A percentile compares a stretch with the other conserved stretches of the same genome.
Evolutionary conservation across 768 basidiomycete genomes (phyloP).

Genomic region (Pleurotus djamor): DNA sequence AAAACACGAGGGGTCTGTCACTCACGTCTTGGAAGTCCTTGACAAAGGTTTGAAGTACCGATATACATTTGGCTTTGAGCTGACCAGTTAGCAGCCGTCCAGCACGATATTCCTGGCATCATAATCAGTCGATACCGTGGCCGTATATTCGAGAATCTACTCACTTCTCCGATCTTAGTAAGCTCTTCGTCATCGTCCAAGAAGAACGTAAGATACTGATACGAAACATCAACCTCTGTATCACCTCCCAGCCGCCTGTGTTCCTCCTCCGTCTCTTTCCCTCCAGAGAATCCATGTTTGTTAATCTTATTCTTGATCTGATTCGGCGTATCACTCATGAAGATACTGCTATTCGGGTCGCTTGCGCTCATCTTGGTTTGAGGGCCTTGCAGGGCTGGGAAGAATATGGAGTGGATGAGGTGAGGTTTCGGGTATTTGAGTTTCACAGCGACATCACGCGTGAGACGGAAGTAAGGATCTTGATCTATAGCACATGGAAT

Average conservation of each 20-base stretch:
- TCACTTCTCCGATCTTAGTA: conserved; percentile 69
- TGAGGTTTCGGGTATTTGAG: conserved; percentile 96
- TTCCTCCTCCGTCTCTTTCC: conserved; percentile 93
- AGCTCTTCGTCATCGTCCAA: conserved; percentile 94
- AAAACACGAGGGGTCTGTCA: not conserved
- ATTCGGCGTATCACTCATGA: conserved; percentile 88
- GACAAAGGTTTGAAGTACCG: conserved; percentile 78
- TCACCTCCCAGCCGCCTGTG: conserved; percentile 87
- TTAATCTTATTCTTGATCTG: conserved; percentile 99
- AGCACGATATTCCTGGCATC: conserved; percentile 83
- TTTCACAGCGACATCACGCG: conserved; percentile 91
- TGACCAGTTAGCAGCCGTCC: conserved; percentile 88
- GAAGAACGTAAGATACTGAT: conserved; percentile 95
- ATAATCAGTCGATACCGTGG: not conserved
- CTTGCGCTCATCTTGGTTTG: conserved; percentile 99
- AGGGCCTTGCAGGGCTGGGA: conserved; percentile 96
- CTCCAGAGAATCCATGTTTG: conserved; percentile 94
- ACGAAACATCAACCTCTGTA: conserved; percentile 93
- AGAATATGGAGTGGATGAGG: conserved; percentile 94
- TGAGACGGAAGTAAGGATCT: conserved; percentile 96
- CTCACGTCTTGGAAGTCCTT: conserved; percentile 76
- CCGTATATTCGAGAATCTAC: conserved; percentile 15
- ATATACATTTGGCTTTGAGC: conserved; percentile 87
- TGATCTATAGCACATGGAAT: conserved; percentile 99
- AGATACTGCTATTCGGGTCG: conserved; percentile 89